Conservation (phyloP, 208 protist genomes). For the Trypanosoma avium region DNA sequence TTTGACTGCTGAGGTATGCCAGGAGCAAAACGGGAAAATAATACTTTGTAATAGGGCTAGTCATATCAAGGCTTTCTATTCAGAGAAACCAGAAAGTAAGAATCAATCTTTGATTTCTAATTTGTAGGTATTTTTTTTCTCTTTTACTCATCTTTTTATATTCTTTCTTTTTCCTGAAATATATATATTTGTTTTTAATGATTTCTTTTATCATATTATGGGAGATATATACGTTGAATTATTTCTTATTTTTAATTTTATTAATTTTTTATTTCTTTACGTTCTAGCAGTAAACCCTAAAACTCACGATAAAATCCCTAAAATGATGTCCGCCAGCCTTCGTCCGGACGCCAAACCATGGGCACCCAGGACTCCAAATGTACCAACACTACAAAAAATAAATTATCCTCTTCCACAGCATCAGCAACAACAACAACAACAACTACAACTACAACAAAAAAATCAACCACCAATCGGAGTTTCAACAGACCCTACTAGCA, state of each 20-base stretch:
- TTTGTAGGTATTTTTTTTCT: background rate
- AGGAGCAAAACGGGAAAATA: background rate
- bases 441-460: slow-evolving; percentile 32
- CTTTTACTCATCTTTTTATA: background rate
- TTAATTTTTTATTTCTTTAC: background rate
- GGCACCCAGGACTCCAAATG: slow-evolving; percentile 29
- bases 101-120: background rate
- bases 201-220: no score
- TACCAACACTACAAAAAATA: slow-evolving; percentile 15
- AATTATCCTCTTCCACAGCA: slow-evolving; percentile 9
- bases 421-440: slow-evolving; percentile 15
- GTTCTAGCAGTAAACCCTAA: background rate
- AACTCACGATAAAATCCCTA: background rate
- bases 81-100: background rate
- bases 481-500: slow-evolving; percentile 13
- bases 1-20: slow-evolving; percentile 13
- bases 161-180: no score
- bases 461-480: slow-evolving; percentile 18
- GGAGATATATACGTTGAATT: no score
- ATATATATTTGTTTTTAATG: no score
- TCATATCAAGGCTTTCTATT: slow-evolving; percentile 18
- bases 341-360: slow-evolving; percentile 63
- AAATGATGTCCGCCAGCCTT: slow-evolving; percentile 45
- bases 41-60: slow-evolving; percentile 13
- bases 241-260: background rate